A percentile compares a stretch with the other conserved stretches of the same genome.
Conservation (phyloP, 352 stramenopile species). For the Phytophthora palmivora region DNA sequence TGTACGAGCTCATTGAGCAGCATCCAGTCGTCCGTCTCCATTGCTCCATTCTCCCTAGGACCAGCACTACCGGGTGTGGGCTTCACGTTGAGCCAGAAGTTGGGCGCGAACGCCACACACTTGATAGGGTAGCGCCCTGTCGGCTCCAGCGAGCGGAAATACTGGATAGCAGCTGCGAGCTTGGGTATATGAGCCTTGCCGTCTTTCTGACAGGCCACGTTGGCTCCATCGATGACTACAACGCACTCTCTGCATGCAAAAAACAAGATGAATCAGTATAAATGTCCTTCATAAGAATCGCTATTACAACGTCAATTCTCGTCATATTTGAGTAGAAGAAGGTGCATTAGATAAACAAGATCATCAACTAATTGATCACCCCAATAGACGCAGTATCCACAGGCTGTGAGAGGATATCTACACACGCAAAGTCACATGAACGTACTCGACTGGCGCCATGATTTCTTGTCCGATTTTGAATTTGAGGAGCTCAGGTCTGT, state of each 20-base stretch:
- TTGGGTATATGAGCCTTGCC: conserved; percentile 57
- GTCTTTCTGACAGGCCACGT: conserved; percentile 76
- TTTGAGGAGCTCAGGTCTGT: not conserved
- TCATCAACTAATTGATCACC: not conserved
- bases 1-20: conserved; percentile 65
- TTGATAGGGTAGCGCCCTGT: conserved; percentile 48
- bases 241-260: conserved; percentile 41
- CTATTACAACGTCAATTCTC: conserved; percentile 11
- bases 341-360: not conserved
- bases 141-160: conserved; percentile 54
- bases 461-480: conserved; percentile 7
- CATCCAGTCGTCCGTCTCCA: conserved; percentile 56
- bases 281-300: not conserved
- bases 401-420: not conserved
- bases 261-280: not conserved
- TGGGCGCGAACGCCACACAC: conserved; percentile 80
- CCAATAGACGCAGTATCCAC: not conserved
- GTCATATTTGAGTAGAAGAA: not conserved
- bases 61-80: conserved; percentile 25
- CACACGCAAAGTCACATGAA: conserved; percentile 13
- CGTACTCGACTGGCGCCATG: conserved; percentile 33
- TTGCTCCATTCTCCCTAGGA: conserved; percentile 44
- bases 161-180: conserved; percentile 70
- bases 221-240: conserved; percentile 80
- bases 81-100: conserved; percentile 86